Evolutionary conservation across 495 filamentous ascomycete species (phyloP).

Genomic region (Penicillium salamii): DNA sequence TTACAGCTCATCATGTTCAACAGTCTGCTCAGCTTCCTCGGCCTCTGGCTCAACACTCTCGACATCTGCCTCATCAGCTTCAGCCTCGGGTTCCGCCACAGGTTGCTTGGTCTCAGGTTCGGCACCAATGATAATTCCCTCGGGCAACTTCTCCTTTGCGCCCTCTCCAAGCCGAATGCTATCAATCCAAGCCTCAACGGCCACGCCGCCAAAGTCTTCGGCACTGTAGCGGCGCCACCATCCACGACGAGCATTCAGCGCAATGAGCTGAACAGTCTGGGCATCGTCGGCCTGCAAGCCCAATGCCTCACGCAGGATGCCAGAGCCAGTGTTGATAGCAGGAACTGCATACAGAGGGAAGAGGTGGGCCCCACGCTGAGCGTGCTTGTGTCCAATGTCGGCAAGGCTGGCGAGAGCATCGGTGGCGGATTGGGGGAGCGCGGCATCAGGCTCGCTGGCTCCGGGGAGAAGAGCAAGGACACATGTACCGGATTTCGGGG

Average conservation of each 20-base stretch:
- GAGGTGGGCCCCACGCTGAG: constrained; percentile 57
- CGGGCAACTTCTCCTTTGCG: constrained; percentile 75
- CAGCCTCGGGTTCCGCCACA: constrained; percentile 33
- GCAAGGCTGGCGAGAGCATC: constrained; percentile 64
- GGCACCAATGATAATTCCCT: constrained; percentile 60
- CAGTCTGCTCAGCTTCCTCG: constrained; percentile 18
- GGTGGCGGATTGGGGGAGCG: constrained; percentile 38
- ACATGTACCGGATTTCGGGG: constrained; percentile 75
- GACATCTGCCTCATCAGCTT: constrained; percentile 20
- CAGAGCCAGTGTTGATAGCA: constrained; percentile 54
- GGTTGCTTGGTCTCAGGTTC: constrained; percentile 17
- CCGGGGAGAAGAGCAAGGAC: constrained; percentile 75
- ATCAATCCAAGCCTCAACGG: constrained; percentile 84
- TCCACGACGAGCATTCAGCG: constrained; percentile 75
- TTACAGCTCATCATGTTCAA: constrained; percentile 6
- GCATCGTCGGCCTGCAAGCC: constrained; percentile 50
- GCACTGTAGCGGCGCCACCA: constrained; percentile 78
- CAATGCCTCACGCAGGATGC: constrained; percentile 57
- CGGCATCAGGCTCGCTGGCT: constrained; percentile 46
- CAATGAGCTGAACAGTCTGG: constrained; percentile 60
- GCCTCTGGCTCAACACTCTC: constrained; percentile 31
- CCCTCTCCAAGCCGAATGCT: constrained; percentile 82
- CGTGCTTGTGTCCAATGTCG: constrained; percentile 72
- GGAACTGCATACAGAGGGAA: constrained; percentile 83
- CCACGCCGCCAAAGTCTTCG: constrained; percentile 50